phyloP scores from a whole-genome alignment of 2,329 filamentous ascomycete species.

The Ceratocystis diversiconidia region DNA sequence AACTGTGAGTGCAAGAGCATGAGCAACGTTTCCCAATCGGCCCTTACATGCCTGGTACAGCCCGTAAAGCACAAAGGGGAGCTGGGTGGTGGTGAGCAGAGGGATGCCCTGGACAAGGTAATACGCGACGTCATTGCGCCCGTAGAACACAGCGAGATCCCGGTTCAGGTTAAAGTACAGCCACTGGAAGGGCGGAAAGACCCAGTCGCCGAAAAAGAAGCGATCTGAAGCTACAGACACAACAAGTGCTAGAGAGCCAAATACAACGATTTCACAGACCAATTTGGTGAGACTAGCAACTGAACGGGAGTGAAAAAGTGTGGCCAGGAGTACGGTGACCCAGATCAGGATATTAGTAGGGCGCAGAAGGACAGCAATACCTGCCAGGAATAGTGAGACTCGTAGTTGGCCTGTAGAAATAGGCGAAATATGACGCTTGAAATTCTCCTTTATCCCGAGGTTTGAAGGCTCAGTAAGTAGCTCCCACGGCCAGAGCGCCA shows the following conservation, averaged over 20 bases:
- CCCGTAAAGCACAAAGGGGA: constrained; percentile 60
- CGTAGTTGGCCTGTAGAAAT: constrained; percentile 27
- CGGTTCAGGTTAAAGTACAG: constrained; percentile 83
- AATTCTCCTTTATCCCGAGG: constrained; percentile 28
- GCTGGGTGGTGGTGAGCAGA: constrained; percentile 65
- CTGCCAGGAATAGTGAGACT: constrained; percentile 58
- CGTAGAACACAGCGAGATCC: constrained; percentile 83
- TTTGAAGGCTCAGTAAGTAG: constrained; percentile 33
- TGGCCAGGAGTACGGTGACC: constrained; percentile 44
- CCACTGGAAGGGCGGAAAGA: constrained; percentile 76
- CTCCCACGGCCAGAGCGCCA: constrained; percentile 79
- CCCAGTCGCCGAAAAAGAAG: constrained; percentile 71
- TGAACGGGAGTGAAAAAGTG: constrained; percentile 28
- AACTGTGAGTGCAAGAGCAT: constrained; percentile 41
- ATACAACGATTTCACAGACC: constrained; percentile 48
- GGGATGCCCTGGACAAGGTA: constrained; percentile 84
- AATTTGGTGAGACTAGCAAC: constrained; percentile 35
- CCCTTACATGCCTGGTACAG: constrained; percentile 37
- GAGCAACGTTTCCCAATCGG: constrained; percentile 33
- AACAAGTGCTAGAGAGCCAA: constrained; percentile 45
- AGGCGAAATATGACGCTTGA: background rate
- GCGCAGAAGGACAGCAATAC: constrained; percentile 67
- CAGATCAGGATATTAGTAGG: constrained; percentile 86
- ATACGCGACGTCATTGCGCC: constrained; percentile 80
- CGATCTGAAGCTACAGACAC: constrained; percentile 56